Evolutionary conservation across 495 filamentous ascomycete species (phyloP), one percentile per base, ranked within the genome.

Genomic region (Sporormia fimetaria): DNA sequence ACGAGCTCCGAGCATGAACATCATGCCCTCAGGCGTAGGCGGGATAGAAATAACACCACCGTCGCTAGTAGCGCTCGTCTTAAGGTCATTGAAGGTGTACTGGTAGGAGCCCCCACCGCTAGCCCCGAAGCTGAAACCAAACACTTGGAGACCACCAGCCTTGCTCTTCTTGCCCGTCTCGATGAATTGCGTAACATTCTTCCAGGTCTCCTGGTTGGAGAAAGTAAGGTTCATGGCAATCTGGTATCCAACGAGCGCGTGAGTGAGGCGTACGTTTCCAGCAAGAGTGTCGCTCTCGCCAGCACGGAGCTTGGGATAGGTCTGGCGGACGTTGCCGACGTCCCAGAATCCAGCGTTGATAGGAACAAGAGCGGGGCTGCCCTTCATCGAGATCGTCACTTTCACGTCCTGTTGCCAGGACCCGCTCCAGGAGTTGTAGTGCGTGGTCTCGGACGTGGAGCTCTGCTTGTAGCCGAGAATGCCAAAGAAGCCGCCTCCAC

Each of bases 301-400:
- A 2, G 25, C 17, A 15, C 37, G 37, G 26, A 41, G 37, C 37
- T 27, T 41, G 16, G 37, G 37, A 21, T 41, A 41, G 3, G 26
- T 27, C 7, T 18, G 21, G 27, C 37, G 37, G 27, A 41, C 37
- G 24, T 30, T 31, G 4, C 37, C 37, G n/a, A 41, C 37, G 23
- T 41, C 37, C 37, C 37, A 41, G 37, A 41, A 41, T 7, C 37
- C 37, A 20, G 37, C 20, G 12, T 32, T 41, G 27, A 41, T 41
- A 14, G 37, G 37, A 3, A 42, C 39, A 12, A 42, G 28, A 5
- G 27, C 14, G 16, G 39, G 39, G n/a, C 29, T 21, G 21, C 39
- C 39, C 28, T 34, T 33, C 29, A 42, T 33, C 3, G 18, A 33
- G 15, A 42, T n/a, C 2, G 28, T 33, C n/a, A 42, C 10, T 8